phyloP scores from a whole-genome alignment of 2,329 filamentous ascomycete species.

The Cladosporium phlei region DNA sequence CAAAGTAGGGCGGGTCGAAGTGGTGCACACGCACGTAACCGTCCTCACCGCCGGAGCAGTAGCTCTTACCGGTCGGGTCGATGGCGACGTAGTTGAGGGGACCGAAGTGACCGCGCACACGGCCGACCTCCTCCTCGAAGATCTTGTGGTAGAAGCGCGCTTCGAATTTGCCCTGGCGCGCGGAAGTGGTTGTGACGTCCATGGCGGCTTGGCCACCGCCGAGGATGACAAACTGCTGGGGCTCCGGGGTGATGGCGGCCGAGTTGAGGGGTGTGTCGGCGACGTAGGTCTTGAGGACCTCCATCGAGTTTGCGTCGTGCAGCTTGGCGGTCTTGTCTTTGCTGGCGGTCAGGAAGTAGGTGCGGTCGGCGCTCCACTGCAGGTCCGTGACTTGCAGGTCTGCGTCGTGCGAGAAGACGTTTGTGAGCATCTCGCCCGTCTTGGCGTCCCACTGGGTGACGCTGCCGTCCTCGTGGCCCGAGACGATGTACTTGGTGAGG shows the following conservation, averaged over 20 bases:
- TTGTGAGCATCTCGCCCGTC: slow-evolving; percentile 76
- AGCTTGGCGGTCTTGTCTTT: slow-evolving; percentile 98
- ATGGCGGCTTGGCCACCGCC: slow-evolving; percentile 97
- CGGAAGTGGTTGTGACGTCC: slow-evolving; percentile 93
- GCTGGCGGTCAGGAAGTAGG: slow-evolving; percentile 96
- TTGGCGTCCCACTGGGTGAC: slow-evolving; percentile 89
- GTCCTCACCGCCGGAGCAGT: slow-evolving; percentile 94
- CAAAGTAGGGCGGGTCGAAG: slow-evolving; percentile 98
- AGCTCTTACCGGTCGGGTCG: slow-evolving; percentile 84
- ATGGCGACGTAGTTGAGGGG: slow-evolving; percentile 93
- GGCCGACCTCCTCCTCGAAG: slow-evolving; percentile 96
- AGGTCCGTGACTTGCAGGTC: slow-evolving; percentile 82
- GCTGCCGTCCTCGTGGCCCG: slow-evolving; percentile 92
- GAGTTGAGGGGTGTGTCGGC: slow-evolving; percentile 96
- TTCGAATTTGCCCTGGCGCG: slow-evolving; percentile 97
- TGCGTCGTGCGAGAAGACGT: slow-evolving; percentile 79
- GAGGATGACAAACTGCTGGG: slow-evolving; percentile 97
- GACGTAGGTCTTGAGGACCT: slow-evolving; percentile 85
- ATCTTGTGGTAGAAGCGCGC: slow-evolving; percentile 99
- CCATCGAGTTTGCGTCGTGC: slow-evolving; percentile 77
- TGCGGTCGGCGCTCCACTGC: slow-evolving; percentile 89
- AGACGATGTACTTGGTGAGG: slow-evolving; percentile 91
- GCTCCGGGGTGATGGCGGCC: slow-evolving; percentile 87
- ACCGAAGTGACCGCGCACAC: slow-evolving; percentile 95
- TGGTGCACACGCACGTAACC: slow-evolving; percentile 97